A percentile compares a stretch with the other conserved stretches of the same genome.
Evolutionary conservation across 192 early-diverging fungal species (phyloP).

Genomic region (Entophlyctis luteolus): DNA sequence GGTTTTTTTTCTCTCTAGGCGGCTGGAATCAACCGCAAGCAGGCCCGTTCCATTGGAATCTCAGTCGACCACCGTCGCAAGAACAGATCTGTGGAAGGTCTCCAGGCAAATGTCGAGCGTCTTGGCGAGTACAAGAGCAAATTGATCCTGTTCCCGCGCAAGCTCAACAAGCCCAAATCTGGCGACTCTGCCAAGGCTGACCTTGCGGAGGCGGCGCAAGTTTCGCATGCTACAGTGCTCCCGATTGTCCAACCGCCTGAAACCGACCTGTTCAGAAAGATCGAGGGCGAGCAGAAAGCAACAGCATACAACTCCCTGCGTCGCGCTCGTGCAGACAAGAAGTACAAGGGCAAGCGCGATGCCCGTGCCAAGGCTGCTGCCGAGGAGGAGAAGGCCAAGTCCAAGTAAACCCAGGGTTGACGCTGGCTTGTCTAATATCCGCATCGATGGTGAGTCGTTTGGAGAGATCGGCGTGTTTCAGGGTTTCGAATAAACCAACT

Average conservation of each 20-base stretch:
- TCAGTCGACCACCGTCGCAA: conserved; percentile 94
- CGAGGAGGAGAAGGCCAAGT: conserved; percentile 81
- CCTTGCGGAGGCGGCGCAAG: conserved; percentile 59
- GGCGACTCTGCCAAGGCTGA: conserved; percentile 56
- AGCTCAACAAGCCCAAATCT: conserved; percentile 82
- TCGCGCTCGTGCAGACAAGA: conserved; percentile 71
- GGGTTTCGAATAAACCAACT: too few species aligned
- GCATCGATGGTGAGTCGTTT: too few species aligned
- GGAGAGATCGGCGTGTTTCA: too few species aligned
- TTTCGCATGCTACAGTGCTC: conserved; percentile 55
- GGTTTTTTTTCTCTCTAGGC: conserved; percentile 52
- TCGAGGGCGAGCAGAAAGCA: conserved; percentile 35
- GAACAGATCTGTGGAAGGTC: conserved; percentile 93
- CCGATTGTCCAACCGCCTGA: conserved; percentile 60
- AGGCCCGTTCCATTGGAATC: conserved; percentile 91
- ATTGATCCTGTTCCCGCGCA: conserved; percentile 95
- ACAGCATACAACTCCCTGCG: conserved; percentile 71
- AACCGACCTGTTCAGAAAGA: conserved; percentile 35
- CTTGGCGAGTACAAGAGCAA: conserved; percentile 90
- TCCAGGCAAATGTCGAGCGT: conserved; percentile 87
- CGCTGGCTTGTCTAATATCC: not conserved
- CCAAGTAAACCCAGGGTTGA: conserved; percentile 36
- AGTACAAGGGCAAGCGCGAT: conserved; percentile 73
- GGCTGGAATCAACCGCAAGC: conserved; percentile 88
- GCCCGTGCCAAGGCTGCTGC: conserved; percentile 73